Evolutionary conservation across 2,329 filamentous ascomycete species (phyloP).

Genomic region (Thielaviopsis populi): DNA sequence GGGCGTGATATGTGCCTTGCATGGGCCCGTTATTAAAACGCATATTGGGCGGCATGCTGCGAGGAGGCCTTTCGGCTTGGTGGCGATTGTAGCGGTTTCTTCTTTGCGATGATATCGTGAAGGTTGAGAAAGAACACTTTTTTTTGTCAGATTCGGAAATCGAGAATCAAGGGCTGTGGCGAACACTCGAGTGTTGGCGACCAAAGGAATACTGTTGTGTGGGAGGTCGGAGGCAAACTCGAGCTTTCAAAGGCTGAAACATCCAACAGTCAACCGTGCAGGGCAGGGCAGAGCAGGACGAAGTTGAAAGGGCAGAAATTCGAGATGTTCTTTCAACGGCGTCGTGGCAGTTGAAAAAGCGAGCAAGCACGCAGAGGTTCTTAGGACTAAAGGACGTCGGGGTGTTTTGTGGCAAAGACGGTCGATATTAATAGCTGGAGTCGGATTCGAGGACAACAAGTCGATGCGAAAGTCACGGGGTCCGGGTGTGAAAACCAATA

Average conservation of each 20-base stretch:
- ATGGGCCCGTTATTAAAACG: conserved; percentile 34
- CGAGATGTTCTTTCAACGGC: background rate
- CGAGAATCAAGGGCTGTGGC: background rate
- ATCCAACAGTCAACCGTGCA: background rate
- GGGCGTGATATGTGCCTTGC: conserved; percentile 29
- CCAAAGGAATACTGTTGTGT: background rate
- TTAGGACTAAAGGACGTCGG: background rate
- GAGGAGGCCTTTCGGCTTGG: conserved; percentile 9
- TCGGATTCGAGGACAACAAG: background rate
- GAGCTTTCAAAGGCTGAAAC: background rate
- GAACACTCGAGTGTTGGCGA: background rate
- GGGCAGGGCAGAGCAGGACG: background rate
- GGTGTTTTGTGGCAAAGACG: background rate
- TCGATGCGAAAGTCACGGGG: conserved; percentile 1
- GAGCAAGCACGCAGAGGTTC: background rate
- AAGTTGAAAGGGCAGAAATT: background rate
- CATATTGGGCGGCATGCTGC: conserved; percentile 16
- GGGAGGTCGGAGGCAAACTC: background rate
- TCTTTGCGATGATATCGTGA: conserved; percentile 7
- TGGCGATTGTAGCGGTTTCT: background rate
- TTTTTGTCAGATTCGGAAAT: background rate
- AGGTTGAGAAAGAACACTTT: background rate
- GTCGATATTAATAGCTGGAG: background rate
- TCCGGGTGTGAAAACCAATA: background rate
- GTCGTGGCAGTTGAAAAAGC: no score